Percentiles rank a stretch among this genome's conserved stretches.
These are phyloP conservation scores for Terfezia boudieri DNA, from an alignment of 495 filamentous ascomycete species.

Conservation along the genomic window DNA sequence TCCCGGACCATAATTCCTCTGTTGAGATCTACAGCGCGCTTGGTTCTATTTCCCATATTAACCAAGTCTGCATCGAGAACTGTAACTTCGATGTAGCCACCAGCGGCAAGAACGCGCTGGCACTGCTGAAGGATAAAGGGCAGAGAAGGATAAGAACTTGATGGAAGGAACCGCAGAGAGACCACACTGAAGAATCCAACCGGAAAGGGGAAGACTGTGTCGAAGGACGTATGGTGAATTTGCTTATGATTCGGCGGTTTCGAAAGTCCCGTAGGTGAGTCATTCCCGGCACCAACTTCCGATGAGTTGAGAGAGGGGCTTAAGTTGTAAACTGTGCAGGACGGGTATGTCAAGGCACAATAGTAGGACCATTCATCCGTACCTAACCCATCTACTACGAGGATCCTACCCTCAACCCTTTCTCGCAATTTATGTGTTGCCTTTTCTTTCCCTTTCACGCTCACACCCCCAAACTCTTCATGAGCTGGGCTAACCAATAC, in stretches of 20 bases:
- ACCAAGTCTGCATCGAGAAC: constrained; percentile 71
- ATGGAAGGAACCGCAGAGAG: constrained; percentile 71
- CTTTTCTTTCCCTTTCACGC: neutral
- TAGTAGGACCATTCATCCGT: constrained; percentile 97
- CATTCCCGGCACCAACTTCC: constrained; percentile 18
- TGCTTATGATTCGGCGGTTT: constrained; percentile 71
- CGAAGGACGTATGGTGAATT: constrained; percentile 44
- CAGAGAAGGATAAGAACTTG: constrained; percentile 54
- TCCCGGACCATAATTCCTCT: constrained; percentile 18
- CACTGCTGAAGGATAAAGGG: constrained; percentile 60
- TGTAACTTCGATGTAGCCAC: constrained; percentile 71
- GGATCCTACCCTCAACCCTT: constrained; percentile 36
- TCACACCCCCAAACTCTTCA: constrained; percentile 38
- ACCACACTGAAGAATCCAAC: constrained; percentile 63
- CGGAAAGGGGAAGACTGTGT: constrained; percentile 63
- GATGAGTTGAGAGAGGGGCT: constrained; percentile 17
- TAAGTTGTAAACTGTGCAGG: constrained; percentile 67
- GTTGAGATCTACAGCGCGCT: constrained; percentile 43
- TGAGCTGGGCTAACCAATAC: constrained; percentile 88
- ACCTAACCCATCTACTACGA: constrained; percentile 81
- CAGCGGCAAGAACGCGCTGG: constrained; percentile 72
- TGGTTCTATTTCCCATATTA: constrained; percentile 58
- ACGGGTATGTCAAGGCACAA: constrained; percentile 74
- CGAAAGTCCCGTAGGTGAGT: constrained; percentile 25
- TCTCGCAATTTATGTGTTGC: constrained; percentile 28